Conservation (phyloP, 495 filamentous ascomycete species). For the Pyrenopolyporus hunteri region DNA sequence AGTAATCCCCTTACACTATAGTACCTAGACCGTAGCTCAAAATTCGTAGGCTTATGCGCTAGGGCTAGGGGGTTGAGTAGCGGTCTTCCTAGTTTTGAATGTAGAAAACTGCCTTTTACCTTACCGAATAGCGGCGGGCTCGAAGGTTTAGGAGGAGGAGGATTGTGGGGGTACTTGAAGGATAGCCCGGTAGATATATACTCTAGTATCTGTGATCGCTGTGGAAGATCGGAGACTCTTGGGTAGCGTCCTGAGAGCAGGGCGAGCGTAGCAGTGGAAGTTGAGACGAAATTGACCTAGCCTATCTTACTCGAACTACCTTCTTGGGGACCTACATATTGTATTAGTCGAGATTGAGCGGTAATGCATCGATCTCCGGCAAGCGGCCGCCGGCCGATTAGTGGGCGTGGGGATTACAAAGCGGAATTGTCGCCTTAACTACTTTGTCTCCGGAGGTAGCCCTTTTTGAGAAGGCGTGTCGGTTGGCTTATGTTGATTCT, state of each 20-base stretch:
- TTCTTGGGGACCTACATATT: too few species aligned
- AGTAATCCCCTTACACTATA: background rate
- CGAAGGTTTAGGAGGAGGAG: background rate
- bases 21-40: background rate
- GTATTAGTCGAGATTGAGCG: too few species aligned
- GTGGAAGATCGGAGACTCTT: too few species aligned
- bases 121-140: background rate
- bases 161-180: background rate
- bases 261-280: too few species aligned
- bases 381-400: too few species aligned
- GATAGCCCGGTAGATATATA: background rate
- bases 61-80: background rate
- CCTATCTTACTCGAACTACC: too few species aligned
- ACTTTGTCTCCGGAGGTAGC: too few species aligned
- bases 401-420: background rate
- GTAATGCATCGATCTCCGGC: too few species aligned
- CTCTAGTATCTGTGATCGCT: too few species aligned
- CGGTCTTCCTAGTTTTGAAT: background rate
- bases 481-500: too few species aligned
- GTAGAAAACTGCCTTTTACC: background rate
- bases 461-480: constrained; percentile 7
- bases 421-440: too few species aligned
- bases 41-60: background rate
- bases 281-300: too few species aligned
- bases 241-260: background rate